Conservation (phyloP, 108 stramenopile species). For the Schizochytrium sp. region DNA sequence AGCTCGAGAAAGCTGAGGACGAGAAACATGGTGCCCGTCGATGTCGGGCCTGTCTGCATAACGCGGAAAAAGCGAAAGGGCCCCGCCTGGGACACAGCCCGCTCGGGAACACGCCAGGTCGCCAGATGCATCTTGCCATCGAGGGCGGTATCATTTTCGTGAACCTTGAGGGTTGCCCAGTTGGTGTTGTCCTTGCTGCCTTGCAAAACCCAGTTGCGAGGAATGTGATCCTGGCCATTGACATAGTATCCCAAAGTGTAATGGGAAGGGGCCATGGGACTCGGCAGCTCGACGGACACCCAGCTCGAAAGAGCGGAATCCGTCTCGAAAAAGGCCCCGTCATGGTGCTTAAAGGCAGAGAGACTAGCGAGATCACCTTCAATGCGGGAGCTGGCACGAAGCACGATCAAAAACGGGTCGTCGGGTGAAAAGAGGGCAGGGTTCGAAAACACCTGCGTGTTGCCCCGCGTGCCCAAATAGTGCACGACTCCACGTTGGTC, state of each 20-base stretch:
- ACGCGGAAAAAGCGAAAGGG: slow-evolving; percentile 5
- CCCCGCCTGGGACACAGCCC: not conserved
- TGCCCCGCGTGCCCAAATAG: not conserved
- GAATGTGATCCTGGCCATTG: slow-evolving; percentile 16
- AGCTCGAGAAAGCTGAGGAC: not conserved
- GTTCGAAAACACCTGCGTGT: slow-evolving; percentile 1
- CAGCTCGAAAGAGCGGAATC: slow-evolving; percentile 12
- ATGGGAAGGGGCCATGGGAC: not conserved
- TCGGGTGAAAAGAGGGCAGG: slow-evolving; percentile 6
- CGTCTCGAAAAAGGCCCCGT: slow-evolving; percentile 7
- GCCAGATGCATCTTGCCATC: not conserved
- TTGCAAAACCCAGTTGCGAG: slow-evolving; percentile 18
- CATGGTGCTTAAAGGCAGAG: not conserved
- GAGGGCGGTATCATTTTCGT: slow-evolving; percentile 13
- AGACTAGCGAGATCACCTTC: slow-evolving; percentile 9
- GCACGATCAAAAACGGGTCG: not conserved
- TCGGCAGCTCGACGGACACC: not conserved
- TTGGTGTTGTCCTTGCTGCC: not conserved
- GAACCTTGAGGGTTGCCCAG: slow-evolving; percentile 11
- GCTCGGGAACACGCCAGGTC: not conserved
- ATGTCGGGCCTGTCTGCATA: not conserved
- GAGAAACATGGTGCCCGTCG: slow-evolving; percentile 12
- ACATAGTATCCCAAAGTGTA: not conserved
- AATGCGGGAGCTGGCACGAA: not conserved
- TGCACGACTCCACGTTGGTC: not conserved